Conservation (phyloP, 345 rosid genomes). For the Ceriops zippeliana region DNA sequence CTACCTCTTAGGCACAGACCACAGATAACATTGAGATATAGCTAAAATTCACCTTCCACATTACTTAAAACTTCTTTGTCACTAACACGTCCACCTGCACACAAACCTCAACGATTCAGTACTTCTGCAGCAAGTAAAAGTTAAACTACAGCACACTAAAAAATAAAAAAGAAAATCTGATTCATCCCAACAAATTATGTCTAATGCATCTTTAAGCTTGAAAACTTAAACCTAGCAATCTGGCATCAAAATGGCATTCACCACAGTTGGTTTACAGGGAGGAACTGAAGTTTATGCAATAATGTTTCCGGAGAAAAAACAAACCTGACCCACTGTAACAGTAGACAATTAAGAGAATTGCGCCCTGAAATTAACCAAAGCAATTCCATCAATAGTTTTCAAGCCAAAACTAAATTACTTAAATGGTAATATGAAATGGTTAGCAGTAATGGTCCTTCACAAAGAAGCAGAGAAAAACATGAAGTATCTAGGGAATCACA, state of each 20-base stretch:
- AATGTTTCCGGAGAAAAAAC: slow-evolving; percentile 10
- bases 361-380: slow-evolving; percentile 49
- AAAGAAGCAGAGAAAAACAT: neutral
- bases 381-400: slow-evolving; percentile 16
- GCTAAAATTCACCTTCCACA: slow-evolving; percentile 40
- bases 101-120: slow-evolving; percentile 12
- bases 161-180: neutral
- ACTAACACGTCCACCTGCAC: slow-evolving; percentile 35
- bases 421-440: neutral
- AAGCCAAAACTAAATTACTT: neutral
- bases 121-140: neutral
- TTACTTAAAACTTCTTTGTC: slow-evolving; percentile 43
- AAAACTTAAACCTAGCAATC: no score
- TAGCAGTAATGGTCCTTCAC: neutral
- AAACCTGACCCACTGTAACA: slow-evolving; percentile 55
- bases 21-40: neutral
- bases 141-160: neutral
- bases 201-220: no score
- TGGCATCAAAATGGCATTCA: neutral
- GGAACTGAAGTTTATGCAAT: neutral
- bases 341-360: slow-evolving; percentile 52
- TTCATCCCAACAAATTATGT: no score
- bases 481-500: neutral
- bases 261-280: neutral
- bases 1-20: no score